Percentiles rank a stretch among this genome's conserved stretches.
Conservation (phyloP, 345 rosid species). For the Capsella bursapastoris region DNA sequence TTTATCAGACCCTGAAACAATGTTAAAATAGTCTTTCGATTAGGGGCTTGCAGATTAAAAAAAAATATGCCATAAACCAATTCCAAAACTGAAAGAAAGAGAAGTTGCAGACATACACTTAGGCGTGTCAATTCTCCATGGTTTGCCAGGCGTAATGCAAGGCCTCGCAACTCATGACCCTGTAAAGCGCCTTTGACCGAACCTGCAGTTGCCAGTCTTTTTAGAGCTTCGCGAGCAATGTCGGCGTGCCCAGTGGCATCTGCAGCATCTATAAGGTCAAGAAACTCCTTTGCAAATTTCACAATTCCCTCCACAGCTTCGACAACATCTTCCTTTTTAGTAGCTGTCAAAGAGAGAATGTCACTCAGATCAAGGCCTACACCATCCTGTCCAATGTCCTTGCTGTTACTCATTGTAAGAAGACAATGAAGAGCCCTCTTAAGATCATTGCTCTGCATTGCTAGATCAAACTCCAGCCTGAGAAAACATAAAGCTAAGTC, state of each 20-base stretch:
- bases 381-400: conserved; percentile 89
- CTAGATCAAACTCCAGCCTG: conserved; percentile 98
- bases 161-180: conserved; percentile 87
- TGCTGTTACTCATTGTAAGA: conserved; percentile 92
- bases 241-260: conserved; percentile 96
- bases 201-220: conserved; percentile 95
- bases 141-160: conserved; percentile 94
- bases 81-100: conserved; percentile 22
- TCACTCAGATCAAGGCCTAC: conserved; percentile 78
- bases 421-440: conserved; percentile 99
- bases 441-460: conserved; percentile 96
- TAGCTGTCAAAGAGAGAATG: conserved; percentile 75
- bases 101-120: conserved; percentile 58
- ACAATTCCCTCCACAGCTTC: conserved; percentile 97
- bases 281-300: conserved; percentile 89
- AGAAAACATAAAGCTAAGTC: conserved; percentile 25
- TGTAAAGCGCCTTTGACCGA: conserved; percentile 95
- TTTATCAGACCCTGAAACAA: conserved; percentile 76
- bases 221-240: conserved; percentile 94
- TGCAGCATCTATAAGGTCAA: conserved; percentile 98
- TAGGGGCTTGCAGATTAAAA: neutral
- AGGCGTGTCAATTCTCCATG: conserved; percentile 94
- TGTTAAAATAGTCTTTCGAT: conserved; percentile 2
- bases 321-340: conserved; percentile 87
- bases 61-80: neutral